Conservation (phyloP, 192 early-diverging fungal species). For the Hyaloraphidium curvatum region DNA sequence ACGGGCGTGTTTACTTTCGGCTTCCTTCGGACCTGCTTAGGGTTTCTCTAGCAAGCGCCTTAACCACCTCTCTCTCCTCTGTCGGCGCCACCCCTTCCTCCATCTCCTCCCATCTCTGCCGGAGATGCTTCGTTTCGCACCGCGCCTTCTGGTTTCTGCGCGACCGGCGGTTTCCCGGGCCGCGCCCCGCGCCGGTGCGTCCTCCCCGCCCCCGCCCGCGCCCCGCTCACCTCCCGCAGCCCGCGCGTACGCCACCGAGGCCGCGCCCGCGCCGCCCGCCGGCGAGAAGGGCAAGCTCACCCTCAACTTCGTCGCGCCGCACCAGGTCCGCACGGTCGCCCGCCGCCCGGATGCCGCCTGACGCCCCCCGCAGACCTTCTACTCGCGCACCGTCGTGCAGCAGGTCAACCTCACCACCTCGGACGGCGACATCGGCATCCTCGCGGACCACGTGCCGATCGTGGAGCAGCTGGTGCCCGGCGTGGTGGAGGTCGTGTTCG, state of each 20-base stretch:
- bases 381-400: conserved; percentile 48
- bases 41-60: no score
- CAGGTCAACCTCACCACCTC: conserved; percentile 87
- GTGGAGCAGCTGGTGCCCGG: conserved; percentile 89
- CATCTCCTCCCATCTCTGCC: no score
- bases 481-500: conserved; percentile 61
- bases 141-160: no score
- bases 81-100: no score
- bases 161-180: no score
- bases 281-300: conserved; percentile 38
- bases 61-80: no score
- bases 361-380: conserved; percentile 30
- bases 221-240: no score
- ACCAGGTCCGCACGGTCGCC: conserved; percentile 34
- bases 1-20: no score
- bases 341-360: not conserved
- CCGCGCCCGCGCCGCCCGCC: conserved; percentile 27
- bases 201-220: no score
- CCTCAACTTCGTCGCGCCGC: conserved; percentile 77
- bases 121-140: no score
- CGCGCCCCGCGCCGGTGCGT: no score
- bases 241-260: conserved; percentile 69
- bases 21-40: no score
- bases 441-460: conserved; percentile 92
- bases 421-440: conserved; percentile 93